Percentiles rank a stretch among this genome's conserved stretches.
Conservation (phyloP, 495 filamentous ascomycete species). For the Schizothecium vesticola region DNA sequence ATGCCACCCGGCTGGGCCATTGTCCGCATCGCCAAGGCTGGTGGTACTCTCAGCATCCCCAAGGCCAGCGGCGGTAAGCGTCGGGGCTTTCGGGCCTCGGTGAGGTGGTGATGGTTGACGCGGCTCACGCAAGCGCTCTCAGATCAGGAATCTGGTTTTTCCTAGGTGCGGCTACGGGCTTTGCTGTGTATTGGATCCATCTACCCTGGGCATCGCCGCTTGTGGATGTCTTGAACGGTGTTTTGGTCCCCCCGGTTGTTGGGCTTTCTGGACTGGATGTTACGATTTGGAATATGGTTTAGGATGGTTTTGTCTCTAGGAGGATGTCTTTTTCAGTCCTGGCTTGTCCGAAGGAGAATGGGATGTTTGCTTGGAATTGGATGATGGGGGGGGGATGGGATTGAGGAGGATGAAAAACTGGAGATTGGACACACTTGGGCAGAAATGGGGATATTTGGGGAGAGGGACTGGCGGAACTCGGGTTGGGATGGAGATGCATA, state of each 20-base stretch:
- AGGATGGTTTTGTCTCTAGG: not conserved
- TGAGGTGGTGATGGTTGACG: not conserved
- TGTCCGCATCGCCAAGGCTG: no score
- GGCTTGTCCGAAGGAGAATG: not conserved
- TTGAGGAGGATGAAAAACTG: no score
- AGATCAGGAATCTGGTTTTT: not conserved
- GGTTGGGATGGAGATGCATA: not conserved
- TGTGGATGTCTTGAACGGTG: not conserved
- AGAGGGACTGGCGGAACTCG: not conserved
- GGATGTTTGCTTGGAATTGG: no score
- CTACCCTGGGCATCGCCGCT: not conserved
- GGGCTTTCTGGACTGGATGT: not conserved
- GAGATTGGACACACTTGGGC: no score
- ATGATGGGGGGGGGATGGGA: no score
- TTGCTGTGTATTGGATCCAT: not conserved
- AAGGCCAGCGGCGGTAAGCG: not conserved
- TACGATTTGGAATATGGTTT: not conserved
- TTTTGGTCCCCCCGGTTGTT: not conserved
- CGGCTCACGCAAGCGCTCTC: not conserved
- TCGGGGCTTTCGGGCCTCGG: not conserved
- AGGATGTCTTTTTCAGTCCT: not conserved
- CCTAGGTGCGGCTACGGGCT: not conserved
- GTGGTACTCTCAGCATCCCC: no score
- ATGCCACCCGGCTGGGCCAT: not conserved
- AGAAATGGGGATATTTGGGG: not conserved